Base-by-base conservation (phyloP, 257 asterid species). In the Lithospermum erythrorhizon region DNA sequence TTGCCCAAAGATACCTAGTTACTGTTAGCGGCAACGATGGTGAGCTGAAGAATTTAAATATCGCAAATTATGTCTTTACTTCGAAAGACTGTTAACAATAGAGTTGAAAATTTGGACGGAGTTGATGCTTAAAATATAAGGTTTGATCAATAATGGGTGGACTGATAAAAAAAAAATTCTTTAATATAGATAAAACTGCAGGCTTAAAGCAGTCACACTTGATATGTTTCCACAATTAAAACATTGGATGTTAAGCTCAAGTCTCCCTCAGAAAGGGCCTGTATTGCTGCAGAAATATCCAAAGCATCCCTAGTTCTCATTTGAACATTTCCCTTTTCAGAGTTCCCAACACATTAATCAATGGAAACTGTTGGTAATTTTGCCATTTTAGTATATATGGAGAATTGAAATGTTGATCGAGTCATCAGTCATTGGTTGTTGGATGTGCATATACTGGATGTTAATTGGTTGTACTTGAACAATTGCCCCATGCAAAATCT, bases 1-100 rank as follows among this genome's bases (percentile, higher is more conserved):
- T 93, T 62, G 95, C 95, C 9, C 99, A 93, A 73, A 80, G 96
- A 70, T 93, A 83, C 78, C 97, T 89, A 71, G 97, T 93, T 61
- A 67, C 84, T 2, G 95, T 93, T 67, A 76, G 94, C 54, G 99
- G 99, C 74, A 89, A 93, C 69, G 97, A 93, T 66, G 99, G 99
- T 93, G 75, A 81, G 89, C 17, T 49, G 57, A 57, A 59, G 52
- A 32, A 6, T 11, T 62, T 62, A 21, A 21, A 19, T 11, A 29
- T 14, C 61, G 15, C 35, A 8, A 24, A 10, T n/a, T 24, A 20
- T 35, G 45, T 59, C 24, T 59, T 49, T 19, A 41, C 63, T 17
- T 21, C 13, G 32, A 23, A 24, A 30, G 15, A 37, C 4, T 41
- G 49, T 41, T 41, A 41, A 41, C 49, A 3, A 11, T 41, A 11